Base-by-base conservation (phyloP, 2,329 filamentous ascomycete species). In the Alternaria consortialis region DNA sequence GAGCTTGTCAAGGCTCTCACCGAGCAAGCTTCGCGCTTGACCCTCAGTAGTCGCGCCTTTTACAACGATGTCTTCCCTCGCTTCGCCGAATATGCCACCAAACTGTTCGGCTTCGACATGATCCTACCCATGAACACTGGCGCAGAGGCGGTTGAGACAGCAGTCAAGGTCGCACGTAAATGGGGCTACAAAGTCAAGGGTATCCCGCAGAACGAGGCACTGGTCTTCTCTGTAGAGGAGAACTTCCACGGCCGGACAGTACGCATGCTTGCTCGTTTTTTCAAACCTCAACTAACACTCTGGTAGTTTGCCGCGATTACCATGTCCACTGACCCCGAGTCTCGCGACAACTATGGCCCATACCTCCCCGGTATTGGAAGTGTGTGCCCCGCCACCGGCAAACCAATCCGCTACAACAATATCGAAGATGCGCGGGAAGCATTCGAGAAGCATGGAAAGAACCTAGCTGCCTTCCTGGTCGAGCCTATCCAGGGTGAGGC, bases 401-500 rank as follows among this genome's bases (percentile, higher is more conserved):
- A 91, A 81, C 81, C 87, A 15, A 94, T 98, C 71, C 87, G 90
- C 42, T 99, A 94, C 84, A 94, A 97, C 83, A 91, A 93, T 77
- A 86, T 95, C 63, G 84, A 85, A 31, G 93, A 96, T 73, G 84
- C 98, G 9, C 91, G 93, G 71, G 89, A 88, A 63, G 90, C 90
- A 2, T 85, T 99, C 47, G 90, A 94, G 76, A 86, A 85, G 44
- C 91, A 97, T 72, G 94, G 94, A 59, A 87, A 90, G 75, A 90
- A 94, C 74, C 93, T 93, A 23, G 94, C 94, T 46, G 94, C 93
- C 12, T 96, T 98, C 84, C 88, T 98, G 56, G 90, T 97, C 31
- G 94, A 98, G 84, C 94, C 94, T 34, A 98, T 98, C 67, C 94
- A 99, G 83, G 95, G 95, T 62, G 95, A 98, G 83, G 95, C 95